These are phyloP conservation scores for Tubosaeta sp. DNA, from an alignment of 768 basidiomycete species.

Conservation along the genomic window DNA sequence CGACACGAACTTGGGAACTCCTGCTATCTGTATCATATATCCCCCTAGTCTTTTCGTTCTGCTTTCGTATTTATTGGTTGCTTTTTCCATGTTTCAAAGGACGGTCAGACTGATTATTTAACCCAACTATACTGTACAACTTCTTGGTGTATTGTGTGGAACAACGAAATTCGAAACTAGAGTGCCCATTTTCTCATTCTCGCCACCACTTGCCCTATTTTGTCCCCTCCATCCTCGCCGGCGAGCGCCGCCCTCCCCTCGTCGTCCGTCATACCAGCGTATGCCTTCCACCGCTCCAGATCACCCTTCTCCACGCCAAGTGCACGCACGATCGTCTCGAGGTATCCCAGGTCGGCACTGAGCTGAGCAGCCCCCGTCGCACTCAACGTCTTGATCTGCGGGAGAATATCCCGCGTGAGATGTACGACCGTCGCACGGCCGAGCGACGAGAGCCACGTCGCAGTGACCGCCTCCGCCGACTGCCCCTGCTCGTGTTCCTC, in stretches of 20 bases:
- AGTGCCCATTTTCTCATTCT: slow-evolving; percentile 31
- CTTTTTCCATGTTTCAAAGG: not conserved
- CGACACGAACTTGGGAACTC: not conserved
- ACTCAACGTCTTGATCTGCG: slow-evolving; percentile 62
- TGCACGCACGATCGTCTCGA: slow-evolving; percentile 86
- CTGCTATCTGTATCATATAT: slow-evolving; percentile 30
- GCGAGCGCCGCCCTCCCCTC: slow-evolving; percentile 26
- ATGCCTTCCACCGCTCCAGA: slow-evolving; percentile 76
- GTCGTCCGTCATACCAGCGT: slow-evolving; percentile 56
- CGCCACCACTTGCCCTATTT: slow-evolving; percentile 17
- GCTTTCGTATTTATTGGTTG: slow-evolving; percentile 16
- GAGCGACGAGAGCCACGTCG: slow-evolving; percentile 91
- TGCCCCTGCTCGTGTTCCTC: slow-evolving; percentile 15
- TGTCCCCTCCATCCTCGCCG: slow-evolving; percentile 19
- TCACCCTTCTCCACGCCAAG: slow-evolving; percentile 84
- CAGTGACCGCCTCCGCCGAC: slow-evolving; percentile 76
- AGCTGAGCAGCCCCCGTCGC: slow-evolving; percentile 76
- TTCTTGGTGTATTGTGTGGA: not conserved
- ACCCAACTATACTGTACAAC: slow-evolving; percentile 7
- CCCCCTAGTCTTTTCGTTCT: slow-evolving; percentile 18
- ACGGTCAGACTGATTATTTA: slow-evolving; percentile 2
- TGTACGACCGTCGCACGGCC: slow-evolving; percentile 74
- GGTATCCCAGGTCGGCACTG: slow-evolving; percentile 80
- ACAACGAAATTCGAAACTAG: not conserved
- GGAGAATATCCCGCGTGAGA: slow-evolving; percentile 66